A percentile compares a stretch with the other conserved stretches of the same genome.
phyloP scores from a whole-genome alignment of 768 basidiomycete species.

The Ramaria sp. region DNA sequence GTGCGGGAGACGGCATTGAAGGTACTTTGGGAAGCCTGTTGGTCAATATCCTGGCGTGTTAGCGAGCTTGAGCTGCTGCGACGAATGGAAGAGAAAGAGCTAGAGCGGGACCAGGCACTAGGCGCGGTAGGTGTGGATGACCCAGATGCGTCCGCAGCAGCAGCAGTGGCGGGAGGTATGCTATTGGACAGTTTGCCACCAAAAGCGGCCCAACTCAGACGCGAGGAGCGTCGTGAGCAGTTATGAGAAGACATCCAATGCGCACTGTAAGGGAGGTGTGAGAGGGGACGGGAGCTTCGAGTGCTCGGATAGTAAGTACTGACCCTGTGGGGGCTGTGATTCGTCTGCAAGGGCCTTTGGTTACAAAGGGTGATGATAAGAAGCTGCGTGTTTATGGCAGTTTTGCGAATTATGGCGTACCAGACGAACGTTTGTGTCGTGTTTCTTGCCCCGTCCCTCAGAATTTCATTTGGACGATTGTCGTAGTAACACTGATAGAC shows the following conservation, averaged over 20 bases:
- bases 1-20: slow-evolving; percentile 42
- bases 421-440: background rate
- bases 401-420: background rate
- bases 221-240: slow-evolving; percentile 5
- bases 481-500: too few relatives aligned
- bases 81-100: slow-evolving; percentile 4
- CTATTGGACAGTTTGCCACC: background rate
- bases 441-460: background rate
- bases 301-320: background rate
- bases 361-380: background rate
- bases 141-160: background rate
- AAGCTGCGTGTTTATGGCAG: background rate
- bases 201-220: slow-evolving; percentile 4
- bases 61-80: background rate
- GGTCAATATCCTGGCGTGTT: slow-evolving; percentile 21
- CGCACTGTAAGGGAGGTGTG: background rate
- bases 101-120: slow-evolving; percentile 3
- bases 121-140: background rate
- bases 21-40: slow-evolving; percentile 35
- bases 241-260: background rate
- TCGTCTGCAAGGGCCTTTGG: background rate
- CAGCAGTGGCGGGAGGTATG: background rate
- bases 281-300: background rate
- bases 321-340: background rate
- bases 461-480: background rate